Evolutionary conservation across 345 rosid genomes (phyloP).

Genomic region (Boechera retrofracta): DNA sequence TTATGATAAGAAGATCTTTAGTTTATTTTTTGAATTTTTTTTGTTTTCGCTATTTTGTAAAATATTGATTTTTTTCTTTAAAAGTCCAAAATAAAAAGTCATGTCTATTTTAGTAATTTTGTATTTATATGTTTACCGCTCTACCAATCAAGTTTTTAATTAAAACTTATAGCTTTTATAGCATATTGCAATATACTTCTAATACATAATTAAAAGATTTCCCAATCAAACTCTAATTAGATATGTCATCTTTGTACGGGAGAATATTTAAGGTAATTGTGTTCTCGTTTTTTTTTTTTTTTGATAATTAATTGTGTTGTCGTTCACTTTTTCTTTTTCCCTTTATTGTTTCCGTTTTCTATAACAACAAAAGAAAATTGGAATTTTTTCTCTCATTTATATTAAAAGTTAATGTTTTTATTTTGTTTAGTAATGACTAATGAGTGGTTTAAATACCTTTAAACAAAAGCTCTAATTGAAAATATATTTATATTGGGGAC

Average conservation of each 20-base stretch:
- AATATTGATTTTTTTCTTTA: too few relatives aligned
- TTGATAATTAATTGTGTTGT: neutral
- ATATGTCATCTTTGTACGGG: neutral
- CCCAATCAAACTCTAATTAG: neutral
- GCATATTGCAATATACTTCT: too few relatives aligned
- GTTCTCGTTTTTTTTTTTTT: neutral
- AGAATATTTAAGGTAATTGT: neutral
- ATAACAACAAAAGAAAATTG: slow-evolving; percentile 10
- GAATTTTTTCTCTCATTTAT: neutral
- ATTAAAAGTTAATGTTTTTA: neutral
- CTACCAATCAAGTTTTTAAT: too few relatives aligned
- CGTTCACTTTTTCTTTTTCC: neutral
- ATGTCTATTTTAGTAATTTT: too few relatives aligned
- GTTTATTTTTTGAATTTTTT: too few relatives aligned
- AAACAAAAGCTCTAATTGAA: neutral
- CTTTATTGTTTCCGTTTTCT: neutral
- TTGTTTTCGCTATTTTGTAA: too few relatives aligned
- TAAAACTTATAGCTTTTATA: too few relatives aligned
- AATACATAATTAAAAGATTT: too few relatives aligned
- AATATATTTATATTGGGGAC: neutral
- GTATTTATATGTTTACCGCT: too few relatives aligned
- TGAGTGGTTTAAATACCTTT: neutral
- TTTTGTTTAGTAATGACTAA: neutral
- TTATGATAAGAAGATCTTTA: too few relatives aligned
- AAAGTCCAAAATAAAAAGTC: too few relatives aligned